Conservation (phyloP, 805 yeast species). For the Zygosaccharomyces bailii region DNA sequence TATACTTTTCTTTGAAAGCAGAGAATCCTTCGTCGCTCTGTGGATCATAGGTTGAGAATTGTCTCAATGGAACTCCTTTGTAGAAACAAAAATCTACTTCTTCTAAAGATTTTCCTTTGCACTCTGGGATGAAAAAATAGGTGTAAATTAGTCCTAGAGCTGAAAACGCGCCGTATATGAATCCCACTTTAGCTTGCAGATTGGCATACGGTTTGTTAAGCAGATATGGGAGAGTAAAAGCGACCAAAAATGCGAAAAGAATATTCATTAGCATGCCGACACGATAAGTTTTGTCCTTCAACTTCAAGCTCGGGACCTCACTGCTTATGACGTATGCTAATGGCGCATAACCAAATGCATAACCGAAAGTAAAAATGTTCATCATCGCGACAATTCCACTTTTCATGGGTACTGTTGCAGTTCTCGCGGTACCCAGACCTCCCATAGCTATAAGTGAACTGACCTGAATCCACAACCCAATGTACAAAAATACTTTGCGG, state of each 20-base stretch:
- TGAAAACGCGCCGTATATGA: slow-evolving; percentile 6
- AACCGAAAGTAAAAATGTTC: slow-evolving; percentile 3
- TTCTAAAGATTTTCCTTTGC: slow-evolving; percentile 72
- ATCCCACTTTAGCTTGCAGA: slow-evolving; percentile 9
- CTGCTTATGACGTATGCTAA: slow-evolving; percentile 9
- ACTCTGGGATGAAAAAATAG: slow-evolving; percentile 64
- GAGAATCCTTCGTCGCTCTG: slow-evolving; percentile 1
- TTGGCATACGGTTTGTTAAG: slow-evolving; percentile 5
- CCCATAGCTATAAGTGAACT: slow-evolving; percentile 7
- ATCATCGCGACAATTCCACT: slow-evolving; percentile 8
- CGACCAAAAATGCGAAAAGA: slow-evolving; percentile 8
- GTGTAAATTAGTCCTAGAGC: slow-evolving; percentile 4
- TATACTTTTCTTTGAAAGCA: not conserved
- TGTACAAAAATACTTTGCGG: slow-evolving; percentile 4
- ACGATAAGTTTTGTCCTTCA: slow-evolving; percentile 9
- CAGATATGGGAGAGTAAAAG: slow-evolving; percentile 8
- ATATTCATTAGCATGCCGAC: slow-evolving; percentile 7
- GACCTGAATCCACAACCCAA: slow-evolving; percentile 4
- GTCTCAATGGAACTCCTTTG: slow-evolving; percentile 4
- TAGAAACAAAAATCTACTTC: slow-evolving; percentile 51
- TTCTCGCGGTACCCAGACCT: slow-evolving; percentile 4
- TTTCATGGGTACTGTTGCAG: slow-evolving; percentile 1
- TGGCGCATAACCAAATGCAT: slow-evolving; percentile 5
- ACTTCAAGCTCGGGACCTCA: slow-evolving; percentile 6
- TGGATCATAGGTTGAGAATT: slow-evolving; percentile 2